Evolutionary conservation across 164 flowering plant species (phyloP), one percentile per base, ranked within the genome.

Genomic region (Dillenia suffruticosa): DNA sequence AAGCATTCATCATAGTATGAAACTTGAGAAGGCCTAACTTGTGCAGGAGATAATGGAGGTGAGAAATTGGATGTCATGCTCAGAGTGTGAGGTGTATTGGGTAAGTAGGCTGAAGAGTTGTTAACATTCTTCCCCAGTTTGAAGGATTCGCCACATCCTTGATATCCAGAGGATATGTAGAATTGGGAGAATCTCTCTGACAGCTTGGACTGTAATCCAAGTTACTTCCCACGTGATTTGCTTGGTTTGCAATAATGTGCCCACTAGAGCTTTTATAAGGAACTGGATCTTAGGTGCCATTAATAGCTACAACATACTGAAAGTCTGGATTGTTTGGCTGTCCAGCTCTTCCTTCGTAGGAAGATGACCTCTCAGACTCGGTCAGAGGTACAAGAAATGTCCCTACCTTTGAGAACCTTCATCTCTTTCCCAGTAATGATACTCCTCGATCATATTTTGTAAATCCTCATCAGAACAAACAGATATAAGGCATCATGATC

Each of bases 401-500:
- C 56, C 97, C 57, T 17, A 87, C 58, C 86, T 77, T 63, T 81
- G 88, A 48, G 81, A 72, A 22, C 81, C 84, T 32, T 69, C 88
- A 49, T 51, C 44, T 59, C 68, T 73, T 68, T 85, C 86, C n/a
- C 79, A 68, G 66, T 82, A 92, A 57, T 74, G 72, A 66, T 82
- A 89, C 62, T 91, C 97, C 64, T 88, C 97, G 11, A 87, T 81
- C 97, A 91, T 81, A 62, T 82, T 82, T 55, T 77, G 86, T 58
- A 88, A 89, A 76, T 91, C 97, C 65, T 88, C 96, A 72, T 89
- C 87, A 0, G 90, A 85, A 17, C 85, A 85, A 40, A 91, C 90
- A 24, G 97, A 89, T 57, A 91, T 81, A 12, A 91, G 9, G 97
- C 84, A 76, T 91, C 97, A 62, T 89, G 85, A 71, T 91, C 97